Evolutionary conservation across 2,329 filamentous ascomycete genomes (phyloP), one percentile per base, ranked within the genome.

Genomic region (Verticillium nubilum): DNA sequence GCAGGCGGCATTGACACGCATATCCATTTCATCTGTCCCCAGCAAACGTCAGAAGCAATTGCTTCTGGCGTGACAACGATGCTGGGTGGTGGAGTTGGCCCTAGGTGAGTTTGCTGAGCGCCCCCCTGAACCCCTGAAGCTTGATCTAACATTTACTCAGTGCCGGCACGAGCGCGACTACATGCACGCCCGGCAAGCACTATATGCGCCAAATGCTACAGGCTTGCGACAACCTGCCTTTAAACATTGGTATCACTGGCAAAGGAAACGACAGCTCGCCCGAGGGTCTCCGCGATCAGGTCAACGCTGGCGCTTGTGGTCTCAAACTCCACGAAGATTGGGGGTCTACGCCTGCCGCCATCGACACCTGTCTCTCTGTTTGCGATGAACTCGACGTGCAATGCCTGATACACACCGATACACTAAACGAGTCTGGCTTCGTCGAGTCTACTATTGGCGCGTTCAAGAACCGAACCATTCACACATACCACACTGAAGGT

Each of bases 261-360:
- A 98, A 98, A 77, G 94, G 94, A 61, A 97, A 96, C 70, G 94
- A 98, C 73, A 87, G 87, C 65, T 84, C 84, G 12, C 82, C 85
- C 0, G 72, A 74, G 2, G 90, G 89, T 10, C 81, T 98, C 2
- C 84, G 86, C 55, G 91, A 97, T 66, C 92, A 97, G 74, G 82
- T 91, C 60, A 77, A 84, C 59, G 94, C 94, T 0, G 94, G 94
- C 10, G 93, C 89, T 1, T 94, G 91, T 66, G 94, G 94, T 7
- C 82, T 98, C 61, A 98, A 98, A 74, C 80, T 98, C 6, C 94
- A 98, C 73, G 94, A 98, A 76, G 94, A 98, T 74, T 98, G 94
- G 94, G 94, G 94, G 58, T 87, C 84, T 25, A 97, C 94, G 1
- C 94, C 94, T 0, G 89, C 91, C 1, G 92, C 92, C 25, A 98